Percentiles rank a stretch among this genome's conserved stretches.
These are phyloP conservation scores for Aspergillus floridensis DNA, from an alignment of 2,329 filamentous ascomycete genomes.

Conservation along the genomic window DNA sequence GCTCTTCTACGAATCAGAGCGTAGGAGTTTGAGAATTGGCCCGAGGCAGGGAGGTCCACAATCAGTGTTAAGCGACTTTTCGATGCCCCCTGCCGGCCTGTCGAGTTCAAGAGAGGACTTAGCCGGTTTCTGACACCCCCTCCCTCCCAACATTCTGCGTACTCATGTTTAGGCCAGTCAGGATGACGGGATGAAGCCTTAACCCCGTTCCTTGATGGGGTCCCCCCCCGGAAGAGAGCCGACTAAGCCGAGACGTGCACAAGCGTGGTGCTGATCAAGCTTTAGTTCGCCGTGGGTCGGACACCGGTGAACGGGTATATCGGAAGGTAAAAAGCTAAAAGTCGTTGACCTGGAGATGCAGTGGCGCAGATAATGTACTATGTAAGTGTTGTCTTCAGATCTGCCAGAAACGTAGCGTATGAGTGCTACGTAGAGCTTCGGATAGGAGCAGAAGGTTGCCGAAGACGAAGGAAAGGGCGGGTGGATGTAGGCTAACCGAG, in stretches of 20 bases:
- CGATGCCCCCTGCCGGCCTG: background rate
- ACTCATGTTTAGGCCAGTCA: background rate
- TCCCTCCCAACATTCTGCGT: background rate
- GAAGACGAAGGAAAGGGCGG: background rate
- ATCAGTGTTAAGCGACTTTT: conserved; percentile 1
- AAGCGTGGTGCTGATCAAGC: background rate
- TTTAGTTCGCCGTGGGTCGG: background rate
- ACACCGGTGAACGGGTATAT: background rate
- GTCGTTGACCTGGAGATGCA: background rate
- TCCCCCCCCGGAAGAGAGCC: background rate
- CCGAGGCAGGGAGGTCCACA: background rate
- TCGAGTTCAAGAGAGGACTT: background rate
- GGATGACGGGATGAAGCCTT: conserved; percentile 2
- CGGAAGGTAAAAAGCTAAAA: background rate
- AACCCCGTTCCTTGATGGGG: background rate
- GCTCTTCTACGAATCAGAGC: conserved; percentile 3
- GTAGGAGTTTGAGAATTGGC: background rate
- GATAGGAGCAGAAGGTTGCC: background rate
- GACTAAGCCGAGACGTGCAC: conserved; percentile 1
- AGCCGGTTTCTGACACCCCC: background rate
- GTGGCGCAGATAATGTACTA: background rate
- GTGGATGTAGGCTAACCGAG: background rate
- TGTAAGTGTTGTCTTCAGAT: background rate
- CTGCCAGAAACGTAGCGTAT: background rate
- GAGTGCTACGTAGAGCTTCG: background rate